Percentiles rank a stretch among this genome's conserved stretches.
These are phyloP conservation scores for Anthoceros angustus DNA, from an alignment of 225 moss, liverwort and hornwort species.

Conservation along the genomic window DNA sequence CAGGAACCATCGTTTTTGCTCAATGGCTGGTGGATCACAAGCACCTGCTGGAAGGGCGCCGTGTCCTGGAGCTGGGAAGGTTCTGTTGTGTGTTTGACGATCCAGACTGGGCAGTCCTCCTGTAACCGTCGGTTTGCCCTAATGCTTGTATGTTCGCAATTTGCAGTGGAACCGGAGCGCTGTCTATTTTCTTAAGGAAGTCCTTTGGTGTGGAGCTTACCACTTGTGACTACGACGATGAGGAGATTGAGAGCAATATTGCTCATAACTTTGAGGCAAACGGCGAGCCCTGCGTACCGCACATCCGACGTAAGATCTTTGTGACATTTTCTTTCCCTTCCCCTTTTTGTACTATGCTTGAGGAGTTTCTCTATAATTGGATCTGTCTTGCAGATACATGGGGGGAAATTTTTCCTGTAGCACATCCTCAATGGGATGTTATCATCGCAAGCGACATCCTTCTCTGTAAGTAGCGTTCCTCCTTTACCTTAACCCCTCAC, in stretches of 20 bases:
- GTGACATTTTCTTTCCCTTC: slow-evolving; percentile 1
- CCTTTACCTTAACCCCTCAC: background rate
- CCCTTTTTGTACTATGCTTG: background rate
- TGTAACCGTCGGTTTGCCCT: background rate
- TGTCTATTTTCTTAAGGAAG: slow-evolving; percentile 67
- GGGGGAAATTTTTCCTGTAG: slow-evolving; percentile 61
- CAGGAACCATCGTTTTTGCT: slow-evolving; percentile 64
- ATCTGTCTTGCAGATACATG: slow-evolving; percentile 49
- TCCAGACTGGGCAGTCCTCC: background rate
- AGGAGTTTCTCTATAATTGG: too few relatives aligned
- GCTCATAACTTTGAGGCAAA: slow-evolving; percentile 42
- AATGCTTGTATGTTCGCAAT: background rate
- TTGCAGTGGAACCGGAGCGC: slow-evolving; percentile 80
- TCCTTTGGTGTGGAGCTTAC: slow-evolving; percentile 49
- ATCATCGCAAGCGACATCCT: slow-evolving; percentile 84
- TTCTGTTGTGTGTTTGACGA: slow-evolving; percentile 8
- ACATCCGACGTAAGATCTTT: slow-evolving; percentile 57
- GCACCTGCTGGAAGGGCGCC: slow-evolving; percentile 31
- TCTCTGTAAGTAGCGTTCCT: slow-evolving; percentile 41
- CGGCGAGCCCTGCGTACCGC: slow-evolving; percentile 32
- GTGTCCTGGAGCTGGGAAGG: slow-evolving; percentile 85
- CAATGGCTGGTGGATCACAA: slow-evolving; percentile 73
- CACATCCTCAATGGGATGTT: slow-evolving; percentile 52
- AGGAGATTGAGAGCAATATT: slow-evolving; percentile 68
- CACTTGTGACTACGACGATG: slow-evolving; percentile 83